phyloP scores from a whole-genome alignment of 108 stramenopile genomes.

The Craspedostauros australis region DNA sequence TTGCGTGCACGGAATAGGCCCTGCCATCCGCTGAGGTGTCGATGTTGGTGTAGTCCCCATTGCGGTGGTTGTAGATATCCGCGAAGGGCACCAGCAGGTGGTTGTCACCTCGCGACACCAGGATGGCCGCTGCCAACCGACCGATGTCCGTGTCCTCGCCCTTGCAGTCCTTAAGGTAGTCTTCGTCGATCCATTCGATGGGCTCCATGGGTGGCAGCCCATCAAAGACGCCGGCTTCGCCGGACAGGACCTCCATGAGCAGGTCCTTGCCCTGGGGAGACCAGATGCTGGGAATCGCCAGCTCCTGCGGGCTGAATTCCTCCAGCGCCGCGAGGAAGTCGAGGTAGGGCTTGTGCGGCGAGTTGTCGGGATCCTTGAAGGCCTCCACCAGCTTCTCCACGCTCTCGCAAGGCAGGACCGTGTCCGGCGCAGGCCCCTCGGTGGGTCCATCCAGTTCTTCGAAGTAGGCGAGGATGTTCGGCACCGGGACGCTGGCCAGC shows the following conservation, averaged over 20 bases:
- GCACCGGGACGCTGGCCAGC: conserved; percentile 19
- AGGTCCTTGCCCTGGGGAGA: conserved; percentile 22
- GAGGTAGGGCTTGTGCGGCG: conserved; percentile 64
- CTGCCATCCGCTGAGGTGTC: too few species aligned
- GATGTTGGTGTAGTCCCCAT: conserved; percentile 27
- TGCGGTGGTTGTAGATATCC: conserved; percentile 51
- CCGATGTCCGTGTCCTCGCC: conserved; percentile 8
- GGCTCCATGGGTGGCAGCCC: not conserved
- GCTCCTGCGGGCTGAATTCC: conserved; percentile 7
- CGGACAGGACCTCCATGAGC: conserved; percentile 26
- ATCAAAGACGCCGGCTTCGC: not conserved
- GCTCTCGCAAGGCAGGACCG: too few species aligned
- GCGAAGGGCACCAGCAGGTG: conserved; percentile 39
- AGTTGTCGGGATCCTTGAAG: too few species aligned
- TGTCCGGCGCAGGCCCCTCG: too few species aligned
- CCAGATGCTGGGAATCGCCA: conserved; percentile 36
- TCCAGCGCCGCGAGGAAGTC: conserved; percentile 62
- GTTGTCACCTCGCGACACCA: too few species aligned
- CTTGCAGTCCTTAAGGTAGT: too few species aligned
- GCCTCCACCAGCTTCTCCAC: too few species aligned
- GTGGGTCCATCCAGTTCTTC: too few species aligned
- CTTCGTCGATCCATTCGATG: not conserved
- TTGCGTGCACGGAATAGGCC: too few species aligned
- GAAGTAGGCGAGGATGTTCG: not conserved
- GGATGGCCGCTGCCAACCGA: conserved; percentile 12